Evolutionary conservation across 2,329 filamentous ascomycete genomes (phyloP), one percentile per base, ranked within the genome.

Genomic region (Fusarium newnesense): DNA sequence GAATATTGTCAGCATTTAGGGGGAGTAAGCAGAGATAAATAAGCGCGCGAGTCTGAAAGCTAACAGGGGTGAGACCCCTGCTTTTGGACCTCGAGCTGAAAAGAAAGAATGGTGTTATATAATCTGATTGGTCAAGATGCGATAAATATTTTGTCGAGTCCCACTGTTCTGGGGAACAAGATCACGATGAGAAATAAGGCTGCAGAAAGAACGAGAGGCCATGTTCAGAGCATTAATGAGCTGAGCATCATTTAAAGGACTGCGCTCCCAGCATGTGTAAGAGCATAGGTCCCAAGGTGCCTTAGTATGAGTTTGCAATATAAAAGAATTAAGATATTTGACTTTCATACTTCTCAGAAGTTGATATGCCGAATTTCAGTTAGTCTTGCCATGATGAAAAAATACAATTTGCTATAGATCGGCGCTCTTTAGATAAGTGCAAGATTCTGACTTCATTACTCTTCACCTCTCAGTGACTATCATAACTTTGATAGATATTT

Each of bases 141-240:
- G 21, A 28, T 7, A 56, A 13, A 24, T 12, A 9, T 18, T 2
- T 2, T 5, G 10, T 12, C 11, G 0, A n/a, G 30, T 34, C 21
- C 47, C 47, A 34, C 47, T 19, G 0, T 11, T 34, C 1, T 0
- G 24, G 7, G 28, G 34, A 3, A 5, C 1, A 5, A 49, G 28
- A 32, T 32, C 46, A 0, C 7, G 26, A 30, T 21, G 26, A 0
- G 10, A 32, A n/a, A 34, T 0, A n/a, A 50, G 47, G 30, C 47
- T 47, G 44, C 3, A 12, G n/a, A 43, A 24, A 26, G n/a, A 7
- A 43, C 9, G 7, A 24, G n/a, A n/a, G 21, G 13, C 7, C 15
- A n/a, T 13, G 8, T n/a, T 42, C 8, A 15, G 21, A 42, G 9
- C 39, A 42, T 42, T n/a, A n/a, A 40, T 42, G 13, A 3, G 15